Evolutionary conservation across 2,329 filamentous ascomycete genomes (phyloP).

Genomic region (Monosporascus sp.): DNA sequence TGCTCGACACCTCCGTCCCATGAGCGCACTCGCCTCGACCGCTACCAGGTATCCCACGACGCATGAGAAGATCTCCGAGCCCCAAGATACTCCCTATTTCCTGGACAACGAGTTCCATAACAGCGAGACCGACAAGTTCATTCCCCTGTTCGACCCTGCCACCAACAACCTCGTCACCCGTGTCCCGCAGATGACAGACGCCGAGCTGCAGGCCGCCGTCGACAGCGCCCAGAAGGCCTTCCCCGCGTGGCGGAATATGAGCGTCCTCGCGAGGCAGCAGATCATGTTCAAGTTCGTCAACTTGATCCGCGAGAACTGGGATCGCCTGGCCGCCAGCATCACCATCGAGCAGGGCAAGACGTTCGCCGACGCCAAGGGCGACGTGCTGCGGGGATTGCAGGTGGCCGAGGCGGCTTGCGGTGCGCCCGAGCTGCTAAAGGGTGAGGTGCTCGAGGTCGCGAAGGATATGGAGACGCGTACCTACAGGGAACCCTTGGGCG

Average conservation of each 20-base stretch:
- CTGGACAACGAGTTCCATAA: constrained; percentile 72
- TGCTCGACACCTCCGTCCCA: constrained; percentile 48
- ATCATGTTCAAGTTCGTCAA: constrained; percentile 84
- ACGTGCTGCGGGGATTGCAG: constrained; percentile 77
- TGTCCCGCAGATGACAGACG: constrained; percentile 76
- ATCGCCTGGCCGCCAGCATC: constrained; percentile 77
- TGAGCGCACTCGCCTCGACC: constrained; percentile 48
- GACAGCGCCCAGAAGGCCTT: constrained; percentile 74
- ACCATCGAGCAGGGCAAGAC: constrained; percentile 88
- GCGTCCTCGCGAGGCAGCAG: constrained; percentile 69
- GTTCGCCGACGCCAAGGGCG: constrained; percentile 74
- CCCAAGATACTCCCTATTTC: constrained; percentile 74
- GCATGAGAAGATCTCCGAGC: constrained; percentile 65
- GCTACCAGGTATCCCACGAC: constrained; percentile 61
- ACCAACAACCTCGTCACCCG: constrained; percentile 82
- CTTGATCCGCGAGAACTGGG: constrained; percentile 80
- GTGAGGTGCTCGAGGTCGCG: constrained; percentile 77
- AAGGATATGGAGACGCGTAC: constrained; percentile 88
- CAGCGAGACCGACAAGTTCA: constrained; percentile 66
- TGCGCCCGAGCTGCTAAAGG: constrained; percentile 76
- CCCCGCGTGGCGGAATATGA: constrained; percentile 66
- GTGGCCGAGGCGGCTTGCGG: constrained; percentile 79
- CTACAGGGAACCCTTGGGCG: constrained; percentile 76
- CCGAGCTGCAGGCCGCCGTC: constrained; percentile 69
- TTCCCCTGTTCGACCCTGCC: constrained; percentile 76